A percentile compares a stretch with the other conserved stretches of the same genome.
These are phyloP conservation scores for Yamadazyma songkhlaensis DNA, from an alignment of 1,139 yeast genomes.

Conservation along the genomic window DNA sequence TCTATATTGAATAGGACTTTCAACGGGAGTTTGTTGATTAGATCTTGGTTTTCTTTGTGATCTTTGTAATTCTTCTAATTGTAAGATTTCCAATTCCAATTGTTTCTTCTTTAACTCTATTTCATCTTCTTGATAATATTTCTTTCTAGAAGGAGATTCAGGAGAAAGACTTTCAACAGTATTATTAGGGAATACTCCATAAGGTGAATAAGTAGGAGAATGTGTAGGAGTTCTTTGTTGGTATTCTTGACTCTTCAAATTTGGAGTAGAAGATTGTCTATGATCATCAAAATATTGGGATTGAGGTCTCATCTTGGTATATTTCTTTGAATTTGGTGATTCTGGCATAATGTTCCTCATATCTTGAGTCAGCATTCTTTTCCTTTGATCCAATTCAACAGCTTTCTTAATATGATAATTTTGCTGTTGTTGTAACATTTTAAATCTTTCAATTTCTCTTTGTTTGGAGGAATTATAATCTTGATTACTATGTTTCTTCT, in stretches of 20 bases:
- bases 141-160: constrained; percentile 19
- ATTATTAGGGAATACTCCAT: constrained; percentile 18
- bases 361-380: constrained; percentile 20
- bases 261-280: constrained; percentile 20
- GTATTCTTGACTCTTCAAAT: constrained; percentile 10
- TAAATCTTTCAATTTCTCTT: constrained; percentile 32
- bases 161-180: constrained; percentile 28
- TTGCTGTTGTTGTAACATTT: constrained; percentile 31
- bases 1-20: constrained; percentile 2
- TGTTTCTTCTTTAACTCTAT: constrained; percentile 33
- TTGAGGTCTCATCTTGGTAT: constrained; percentile 17
- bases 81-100: constrained; percentile 39
- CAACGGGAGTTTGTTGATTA: constrained; percentile 6
- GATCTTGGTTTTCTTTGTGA: constrained; percentile 16
- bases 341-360: constrained; percentile 16
- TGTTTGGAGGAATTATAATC: constrained; percentile 17
- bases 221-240: neutral
- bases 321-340: constrained; percentile 8
- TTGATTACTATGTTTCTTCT: constrained; percentile 6
- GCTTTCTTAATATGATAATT: constrained; percentile 26
- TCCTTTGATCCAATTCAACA: constrained; percentile 13
- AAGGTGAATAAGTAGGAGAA: constrained; percentile 5
- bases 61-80: constrained; percentile 36
- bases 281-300: constrained; percentile 16
- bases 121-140: constrained; percentile 11